phyloP scores from a whole-genome alignment of 2,329 filamentous ascomycete species.

The Drechslerella stenobrocha region DNA sequence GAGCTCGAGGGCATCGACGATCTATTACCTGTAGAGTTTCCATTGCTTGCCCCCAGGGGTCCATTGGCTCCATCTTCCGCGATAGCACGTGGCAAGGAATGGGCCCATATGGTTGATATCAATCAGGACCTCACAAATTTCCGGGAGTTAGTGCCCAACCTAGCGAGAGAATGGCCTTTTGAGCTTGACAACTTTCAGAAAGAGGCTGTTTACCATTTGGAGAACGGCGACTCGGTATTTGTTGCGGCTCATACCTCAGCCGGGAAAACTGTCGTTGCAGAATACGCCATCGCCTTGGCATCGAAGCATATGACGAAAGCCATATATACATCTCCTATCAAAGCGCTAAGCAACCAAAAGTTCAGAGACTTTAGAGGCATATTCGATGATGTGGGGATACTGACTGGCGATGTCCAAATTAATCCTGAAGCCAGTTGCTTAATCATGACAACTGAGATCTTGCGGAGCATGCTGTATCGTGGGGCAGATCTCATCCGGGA shows the following conservation, averaged over 20 bases:
- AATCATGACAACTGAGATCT: conserved; percentile 98
- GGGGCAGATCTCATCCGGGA: conserved; percentile 94
- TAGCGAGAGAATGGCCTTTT: conserved; percentile 95
- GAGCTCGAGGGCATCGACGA: conserved; percentile 73
- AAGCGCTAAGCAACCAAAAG: conserved; percentile 97
- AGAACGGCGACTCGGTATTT: conserved; percentile 95
- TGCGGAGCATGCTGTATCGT: conserved; percentile 96
- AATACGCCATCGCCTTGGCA: conserved; percentile 94
- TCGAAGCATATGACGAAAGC: conserved; percentile 99
- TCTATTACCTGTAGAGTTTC: conserved; percentile 87
- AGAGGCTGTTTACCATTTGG: conserved; percentile 95
- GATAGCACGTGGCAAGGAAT: conserved; percentile 68
- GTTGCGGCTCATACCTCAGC: conserved; percentile 97
- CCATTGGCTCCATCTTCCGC: conserved; percentile 71
- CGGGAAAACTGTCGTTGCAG: conserved; percentile 95
- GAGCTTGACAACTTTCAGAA: conserved; percentile 98
- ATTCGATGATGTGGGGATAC: conserved; percentile 94
- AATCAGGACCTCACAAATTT: conserved; percentile 94
- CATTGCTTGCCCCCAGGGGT: conserved; percentile 82
- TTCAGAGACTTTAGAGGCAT: conserved; percentile 88
- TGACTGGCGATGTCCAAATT: conserved; percentile 97
- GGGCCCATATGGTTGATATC: conserved; percentile 98
- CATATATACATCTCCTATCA: conserved; percentile 98
- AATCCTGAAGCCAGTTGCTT: conserved; percentile 95
- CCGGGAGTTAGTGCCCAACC: conserved; percentile 86